These are phyloP conservation scores for Aspergillus flavus DNA, from an alignment of 2,329 filamentous ascomycete species.

Conservation along the genomic window DNA sequence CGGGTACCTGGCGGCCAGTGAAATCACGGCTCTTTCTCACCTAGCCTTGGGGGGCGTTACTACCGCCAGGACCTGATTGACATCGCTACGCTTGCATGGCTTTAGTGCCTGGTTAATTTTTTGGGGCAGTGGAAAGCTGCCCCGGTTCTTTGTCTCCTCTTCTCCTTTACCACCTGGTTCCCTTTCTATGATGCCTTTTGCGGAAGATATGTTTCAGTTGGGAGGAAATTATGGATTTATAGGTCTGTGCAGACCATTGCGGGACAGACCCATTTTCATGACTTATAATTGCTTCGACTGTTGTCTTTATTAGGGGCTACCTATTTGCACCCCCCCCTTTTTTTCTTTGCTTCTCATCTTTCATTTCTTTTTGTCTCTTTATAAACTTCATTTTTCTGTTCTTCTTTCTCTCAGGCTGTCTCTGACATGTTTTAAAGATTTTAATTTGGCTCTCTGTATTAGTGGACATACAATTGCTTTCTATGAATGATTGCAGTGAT, in stretches of 20 bases:
- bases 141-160: conserved; percentile 15
- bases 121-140: conserved; percentile 14
- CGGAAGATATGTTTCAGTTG: conserved; percentile 12
- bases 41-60: neutral
- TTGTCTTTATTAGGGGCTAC: conserved; percentile 7
- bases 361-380: conserved; percentile 12
- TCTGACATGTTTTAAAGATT: conserved; percentile 6
- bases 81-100: conserved; percentile 30
- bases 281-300: conserved; percentile 9
- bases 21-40: neutral
- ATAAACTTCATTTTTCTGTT: conserved; percentile 4
- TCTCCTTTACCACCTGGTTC: conserved; percentile 13
- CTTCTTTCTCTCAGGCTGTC: conserved; percentile 15
- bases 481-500: neutral
- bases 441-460: conserved; percentile 21
- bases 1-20: neutral
- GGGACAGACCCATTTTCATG: conserved; percentile 12
- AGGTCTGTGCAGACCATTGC: conserved; percentile 15
- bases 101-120: conserved; percentile 34
- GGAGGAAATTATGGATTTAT: conserved; percentile 19
- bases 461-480: conserved; percentile 8
- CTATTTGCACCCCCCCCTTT: neutral
- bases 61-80: neutral
- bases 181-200: neutral
- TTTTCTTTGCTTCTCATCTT: conserved; percentile 6